Evolutionary conservation across 371 early-diverging fungal species (phyloP).

Genomic region (Apophysomyces sp.): DNA sequence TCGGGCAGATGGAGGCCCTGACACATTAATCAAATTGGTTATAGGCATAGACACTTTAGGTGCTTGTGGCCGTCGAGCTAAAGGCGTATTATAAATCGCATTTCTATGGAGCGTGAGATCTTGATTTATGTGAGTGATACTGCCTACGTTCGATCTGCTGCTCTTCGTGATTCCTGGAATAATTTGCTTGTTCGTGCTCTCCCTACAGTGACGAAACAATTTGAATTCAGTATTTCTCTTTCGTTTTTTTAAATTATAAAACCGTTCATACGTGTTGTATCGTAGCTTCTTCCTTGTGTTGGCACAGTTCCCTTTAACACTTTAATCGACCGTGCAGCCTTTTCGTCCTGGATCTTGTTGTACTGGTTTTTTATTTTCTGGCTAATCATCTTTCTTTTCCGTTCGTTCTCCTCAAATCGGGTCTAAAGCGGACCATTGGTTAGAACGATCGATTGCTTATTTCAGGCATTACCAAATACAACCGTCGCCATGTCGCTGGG

Average conservation of each 20-base stretch:
- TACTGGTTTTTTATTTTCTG: constrained; percentile 43
- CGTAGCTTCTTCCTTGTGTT: constrained; percentile 14
- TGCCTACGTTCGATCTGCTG: constrained; percentile 32
- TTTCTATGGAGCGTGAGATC: constrained; percentile 8
- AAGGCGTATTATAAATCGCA: constrained; percentile 23
- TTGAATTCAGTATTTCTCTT: not conserved
- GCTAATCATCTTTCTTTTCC: constrained; percentile 25
- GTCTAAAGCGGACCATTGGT: constrained; percentile 13
- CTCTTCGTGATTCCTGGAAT: constrained; percentile 34
- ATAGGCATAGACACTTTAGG: not conserved
- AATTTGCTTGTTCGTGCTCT: constrained; percentile 30
- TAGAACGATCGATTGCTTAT: not conserved
- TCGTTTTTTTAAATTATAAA: too few species aligned
- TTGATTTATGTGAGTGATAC: not conserved
- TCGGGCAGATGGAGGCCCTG: constrained; percentile 15
- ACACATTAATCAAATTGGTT: constrained; percentile 6
- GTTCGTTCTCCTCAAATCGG: constrained; percentile 32
- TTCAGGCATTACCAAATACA: constrained; percentile 27
- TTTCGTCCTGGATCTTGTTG: constrained; percentile 37
- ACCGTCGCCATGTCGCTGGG: constrained; percentile 27
- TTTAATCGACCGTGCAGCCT: constrained; percentile 41
- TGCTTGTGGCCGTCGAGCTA: not conserved
- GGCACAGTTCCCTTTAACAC: constrained; percentile 30
- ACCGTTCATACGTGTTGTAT: constrained; percentile 21
- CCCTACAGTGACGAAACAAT: too few species aligned